Base-by-base conservation (phyloP, 441 rosid genomes). In the Lepidium campestre region DNA sequence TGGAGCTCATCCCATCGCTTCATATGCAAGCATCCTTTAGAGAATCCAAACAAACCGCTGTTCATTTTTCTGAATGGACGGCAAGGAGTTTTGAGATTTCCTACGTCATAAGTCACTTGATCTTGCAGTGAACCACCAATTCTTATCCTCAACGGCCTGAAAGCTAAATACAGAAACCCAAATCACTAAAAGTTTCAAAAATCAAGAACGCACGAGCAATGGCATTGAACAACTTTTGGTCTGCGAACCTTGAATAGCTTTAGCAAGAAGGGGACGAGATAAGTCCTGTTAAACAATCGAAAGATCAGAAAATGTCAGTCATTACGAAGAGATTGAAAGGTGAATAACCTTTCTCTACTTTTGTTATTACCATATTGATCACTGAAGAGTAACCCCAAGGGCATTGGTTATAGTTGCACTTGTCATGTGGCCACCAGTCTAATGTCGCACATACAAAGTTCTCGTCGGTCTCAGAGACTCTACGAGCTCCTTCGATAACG, bases 371-470 rank as follows among this genome's bases (percentile, higher is more conserved):
- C 92, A 93, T 70, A 76, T 88, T 88, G 49, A 80, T 73, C 7
- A 63, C 93, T 42, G 99, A 94, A 46, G 97, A 72, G 77, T 89
- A 76, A 27, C 85, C 85, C 97, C 99, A 94, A 1, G 99, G 97
- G 67, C 99, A 94, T 22, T 84, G 90, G 34, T 88, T 55, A 78
- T 94, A 94, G 80, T 91, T 77, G 69, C 99, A 94, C 78, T 94
- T 94, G 66, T 94, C 97, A 75, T 84, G 97, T 61, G 99, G 99
- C 99, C 99, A 94, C 99, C 99, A 94, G 70, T 94, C 99, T 58
- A 94, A 35, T 46, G 99, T 91, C 39, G 96, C 97, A 72, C 99
- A 94, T n/a, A 94, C 65, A 70, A 86, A 94, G 70, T 87, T 81
- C 47, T 88, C 93, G 56, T 94, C 97, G 15, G 84, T 91, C 71